Evolutionary conservation across 208 protist genomes (phyloP).

Genomic region (Leishmania aethiopica): DNA sequence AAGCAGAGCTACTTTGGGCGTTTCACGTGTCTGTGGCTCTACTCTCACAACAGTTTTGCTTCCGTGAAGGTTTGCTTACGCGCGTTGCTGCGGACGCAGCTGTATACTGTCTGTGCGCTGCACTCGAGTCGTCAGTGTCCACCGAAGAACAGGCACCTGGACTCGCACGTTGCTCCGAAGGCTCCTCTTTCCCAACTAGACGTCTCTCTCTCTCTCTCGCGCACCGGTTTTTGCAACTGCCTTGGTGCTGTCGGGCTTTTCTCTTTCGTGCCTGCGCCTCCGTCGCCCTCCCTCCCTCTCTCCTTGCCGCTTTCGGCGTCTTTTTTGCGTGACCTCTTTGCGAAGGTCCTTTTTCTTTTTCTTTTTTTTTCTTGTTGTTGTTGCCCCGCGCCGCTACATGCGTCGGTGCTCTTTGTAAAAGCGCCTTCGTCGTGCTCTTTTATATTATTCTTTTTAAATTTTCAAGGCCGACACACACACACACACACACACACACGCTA

Average conservation of each 20-base stretch:
- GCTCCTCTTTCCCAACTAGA: not conserved
- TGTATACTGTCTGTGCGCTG: not conserved
- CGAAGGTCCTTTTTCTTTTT: not conserved
- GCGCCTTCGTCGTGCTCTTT: not conserved
- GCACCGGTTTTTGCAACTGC: not conserved
- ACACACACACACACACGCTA: not conserved
- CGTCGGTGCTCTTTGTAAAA: not conserved
- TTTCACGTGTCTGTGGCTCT: not conserved
- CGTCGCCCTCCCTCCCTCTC: not conserved
- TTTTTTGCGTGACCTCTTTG: not conserved
- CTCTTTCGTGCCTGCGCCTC: not conserved
- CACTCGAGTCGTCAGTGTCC: not conserved
- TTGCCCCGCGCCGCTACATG: not conserved
- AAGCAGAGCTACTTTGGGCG: not conserved
- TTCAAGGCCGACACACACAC: not conserved
- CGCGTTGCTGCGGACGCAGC: not conserved
- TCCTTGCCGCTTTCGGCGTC: not conserved
- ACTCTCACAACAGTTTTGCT: not conserved
- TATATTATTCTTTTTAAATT: not conserved
- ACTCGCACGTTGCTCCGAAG: not conserved
- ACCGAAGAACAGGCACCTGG: not conserved
- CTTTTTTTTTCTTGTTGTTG: not conserved
- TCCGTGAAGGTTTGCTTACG: not conserved
- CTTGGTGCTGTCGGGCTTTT: not conserved
- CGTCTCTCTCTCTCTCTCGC: not conserved